Evolutionary conservation across 2,329 filamentous ascomycete species (phyloP).

Genomic region (Plectosphaerella sp.): DNA sequence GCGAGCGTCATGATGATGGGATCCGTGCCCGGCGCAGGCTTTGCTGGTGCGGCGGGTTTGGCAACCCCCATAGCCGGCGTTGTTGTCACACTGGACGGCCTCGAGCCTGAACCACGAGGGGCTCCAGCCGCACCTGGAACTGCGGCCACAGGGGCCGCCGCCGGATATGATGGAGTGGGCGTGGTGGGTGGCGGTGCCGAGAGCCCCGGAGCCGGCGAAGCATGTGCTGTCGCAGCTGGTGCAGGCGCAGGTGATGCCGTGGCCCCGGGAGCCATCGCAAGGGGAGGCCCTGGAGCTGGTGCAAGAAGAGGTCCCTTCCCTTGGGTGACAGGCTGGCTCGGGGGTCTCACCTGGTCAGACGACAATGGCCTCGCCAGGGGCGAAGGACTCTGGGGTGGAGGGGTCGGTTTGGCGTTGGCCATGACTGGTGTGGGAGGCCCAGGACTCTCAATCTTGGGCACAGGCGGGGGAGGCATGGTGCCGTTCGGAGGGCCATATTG

Average conservation of each 20-base stretch:
- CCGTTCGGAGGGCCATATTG: slow-evolving; percentile 64
- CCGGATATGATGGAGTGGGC: slow-evolving; percentile 1
- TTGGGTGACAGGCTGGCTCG: slow-evolving; percentile 1
- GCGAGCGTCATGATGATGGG: slow-evolving; percentile 79
- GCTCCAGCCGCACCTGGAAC: background rate
- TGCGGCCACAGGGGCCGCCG: background rate
- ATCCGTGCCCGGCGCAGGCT: slow-evolving; percentile 8
- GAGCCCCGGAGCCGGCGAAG: slow-evolving; percentile 13
- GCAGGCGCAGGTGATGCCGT: slow-evolving; percentile 12
- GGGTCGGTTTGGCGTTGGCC: slow-evolving; percentile 16
- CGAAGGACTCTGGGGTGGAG: slow-evolving; percentile 5
- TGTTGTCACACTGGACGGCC: slow-evolving; percentile 11
- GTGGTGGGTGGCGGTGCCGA: slow-evolving; percentile 13
- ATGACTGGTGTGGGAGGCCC: slow-evolving; percentile 2
- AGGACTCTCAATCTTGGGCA: slow-evolving; percentile 6
- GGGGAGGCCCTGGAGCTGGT: slow-evolving; percentile 11
- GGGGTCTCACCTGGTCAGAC: background rate
- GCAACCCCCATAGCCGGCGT: slow-evolving; percentile 5
- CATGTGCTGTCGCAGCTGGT: background rate
- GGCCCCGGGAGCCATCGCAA: slow-evolving; percentile 9
- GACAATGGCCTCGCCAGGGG: slow-evolving; percentile 4
- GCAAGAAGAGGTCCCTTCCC: slow-evolving; percentile 3
- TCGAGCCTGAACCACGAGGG: slow-evolving; percentile 2
- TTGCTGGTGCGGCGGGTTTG: slow-evolving; percentile 2
- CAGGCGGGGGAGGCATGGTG: slow-evolving; percentile 48